Percentiles rank a stretch among this genome's conserved stretches.
Evolutionary conservation across 768 basidiomycete species (phyloP).

Genomic region (Rhodosporidiobolus odoratus): DNA sequence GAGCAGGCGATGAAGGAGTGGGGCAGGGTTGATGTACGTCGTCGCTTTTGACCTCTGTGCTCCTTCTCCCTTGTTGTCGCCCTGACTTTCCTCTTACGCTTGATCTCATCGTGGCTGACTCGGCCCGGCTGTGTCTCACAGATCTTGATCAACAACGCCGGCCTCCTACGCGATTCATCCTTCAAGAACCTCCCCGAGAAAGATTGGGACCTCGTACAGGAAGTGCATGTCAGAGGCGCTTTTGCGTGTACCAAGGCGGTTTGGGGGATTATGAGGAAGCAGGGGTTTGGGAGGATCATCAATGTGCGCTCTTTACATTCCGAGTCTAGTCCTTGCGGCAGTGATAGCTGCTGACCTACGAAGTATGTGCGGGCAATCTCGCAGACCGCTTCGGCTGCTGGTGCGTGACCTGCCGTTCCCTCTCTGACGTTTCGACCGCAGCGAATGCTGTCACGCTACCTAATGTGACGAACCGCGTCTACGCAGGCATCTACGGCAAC

Average conservation of each 20-base stretch:
- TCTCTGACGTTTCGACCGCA: not conserved
- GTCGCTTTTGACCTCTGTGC: too few relatives aligned
- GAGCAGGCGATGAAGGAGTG: conserved; percentile 78
- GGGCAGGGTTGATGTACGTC: conserved; percentile 60
- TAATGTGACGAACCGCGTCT: too few relatives aligned
- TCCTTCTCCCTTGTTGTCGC: not conserved
- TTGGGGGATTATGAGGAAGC: conserved; percentile 91
- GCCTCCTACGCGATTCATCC: conserved; percentile 47
- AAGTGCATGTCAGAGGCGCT: conserved; percentile 77
- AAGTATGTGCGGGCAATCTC: too few relatives aligned
- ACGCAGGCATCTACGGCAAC: conserved; percentile 50
- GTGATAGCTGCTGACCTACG: too few relatives aligned
- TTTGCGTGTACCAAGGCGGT: conserved; percentile 88
- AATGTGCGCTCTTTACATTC: conserved; percentile 50
- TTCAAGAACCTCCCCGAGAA: conserved; percentile 97
- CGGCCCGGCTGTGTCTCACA: too few relatives aligned
- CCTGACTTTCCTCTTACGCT: conserved; percentile 19
- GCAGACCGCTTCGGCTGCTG: conserved; percentile 79
- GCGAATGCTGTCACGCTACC: not conserved
- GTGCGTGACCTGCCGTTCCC: conserved; percentile 48
- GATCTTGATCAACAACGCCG: conserved; percentile 68
- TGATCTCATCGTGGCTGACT: too few relatives aligned
- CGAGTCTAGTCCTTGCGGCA: not conserved
- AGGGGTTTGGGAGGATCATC: conserved; percentile 87
- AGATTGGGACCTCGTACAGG: conserved; percentile 42